Base-by-base conservation (phyloP, 495 filamentous ascomycete genomes). In the Copromyces sp. region DNA sequence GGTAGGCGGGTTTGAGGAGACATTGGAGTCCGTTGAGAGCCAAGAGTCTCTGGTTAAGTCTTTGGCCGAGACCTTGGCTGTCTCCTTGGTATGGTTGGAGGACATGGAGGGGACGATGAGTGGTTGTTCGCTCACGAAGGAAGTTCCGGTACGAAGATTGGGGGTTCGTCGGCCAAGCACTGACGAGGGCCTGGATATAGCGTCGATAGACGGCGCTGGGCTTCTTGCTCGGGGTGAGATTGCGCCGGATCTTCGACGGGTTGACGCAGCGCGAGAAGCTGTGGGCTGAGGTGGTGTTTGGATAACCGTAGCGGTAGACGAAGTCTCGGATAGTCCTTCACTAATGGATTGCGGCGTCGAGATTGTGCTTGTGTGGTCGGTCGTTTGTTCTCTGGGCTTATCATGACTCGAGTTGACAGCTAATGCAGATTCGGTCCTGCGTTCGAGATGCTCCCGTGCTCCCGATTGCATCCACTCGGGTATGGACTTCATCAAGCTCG, bases 401-500 rank as follows among this genome's bases (percentile, higher is more conserved):
- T 32, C 29, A 65, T 65, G 7, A 35, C 14, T 4, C 7, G 29
- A 65, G 29, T 65, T 37, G 53, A 65, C 20, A 59, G 20, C 20
- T 59, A 7, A 24, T 7, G 20, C 1, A 65, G 53, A 17, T 16
- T 1, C 14, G 29, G 29, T 35, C 29, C 35, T 17, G 12, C 14
- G 29, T 32, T 65, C 53, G 7, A 65, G 3, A 32, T 17, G 6
- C 6, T 37, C 53, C 6, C 53, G 53, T 14, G 29, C 32, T 65
- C 53, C 53, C 68, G 81, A 74, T 40, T 74, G 77, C 82, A 86
- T 85, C 82, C 82, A 86, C 32, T 72, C 73, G 8, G 84, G 83
- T n/a, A 86, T 80, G 9, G 82, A 80, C 71, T 86, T 86, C 14
- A 82, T 82, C 61, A 79, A 79, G 17, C 81, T 80, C 1, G 83